Evolutionary conservation across 176 grass and related monocot genomes (phyloP), one percentile per base, ranked within the genome.

Genomic region (Zoysia pacifica): DNA sequence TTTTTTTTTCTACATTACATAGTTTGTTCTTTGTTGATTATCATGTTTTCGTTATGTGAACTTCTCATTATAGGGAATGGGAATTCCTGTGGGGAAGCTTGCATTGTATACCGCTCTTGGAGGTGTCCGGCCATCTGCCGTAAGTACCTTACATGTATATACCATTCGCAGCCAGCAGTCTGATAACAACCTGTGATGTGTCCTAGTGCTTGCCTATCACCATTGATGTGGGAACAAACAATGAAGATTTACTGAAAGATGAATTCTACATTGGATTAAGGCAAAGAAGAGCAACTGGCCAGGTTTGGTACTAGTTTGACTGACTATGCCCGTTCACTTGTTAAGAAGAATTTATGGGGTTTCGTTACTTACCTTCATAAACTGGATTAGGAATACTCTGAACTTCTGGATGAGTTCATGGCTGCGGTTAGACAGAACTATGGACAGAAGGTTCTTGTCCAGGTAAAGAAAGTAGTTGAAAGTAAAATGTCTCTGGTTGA

Each of bases 191-290:
- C 42, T 66, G 7, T 86, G 64, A 40, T 65, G 11, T 43, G 10
- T 81, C 67, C 10, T 70, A 97, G 94, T 90, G 89, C 66, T 83
- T 97, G 18, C 91, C 91, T 68, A 88, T 97, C 62, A 97, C 94
- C 62, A 94, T 97, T 72, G 94, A 97, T 80, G 91, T 94, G 77
- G 94, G 94, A 18, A 97, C 90, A 62, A 97, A 97, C 72, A 97
- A 97, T 18, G 87, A 97, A 76, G 77, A 92, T 20, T 78, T 97
- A 48, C 83, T 94, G 16, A 97, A 97, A 12, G 82, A 97, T 79
- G 94, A 97, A 39, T 94, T 97, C 79, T 97, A 97, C 78, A 92
- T 92, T 80, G 94, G 91, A 15, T 68, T 97, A 10, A 85, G 88
- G 18, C 91, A 92, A 85, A 85, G 7, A 87, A 90, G 91, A 84